These are phyloP conservation scores for Aspergillus unguis DNA, from an alignment of 2,329 filamentous ascomycete species.

Conservation along the genomic window DNA sequence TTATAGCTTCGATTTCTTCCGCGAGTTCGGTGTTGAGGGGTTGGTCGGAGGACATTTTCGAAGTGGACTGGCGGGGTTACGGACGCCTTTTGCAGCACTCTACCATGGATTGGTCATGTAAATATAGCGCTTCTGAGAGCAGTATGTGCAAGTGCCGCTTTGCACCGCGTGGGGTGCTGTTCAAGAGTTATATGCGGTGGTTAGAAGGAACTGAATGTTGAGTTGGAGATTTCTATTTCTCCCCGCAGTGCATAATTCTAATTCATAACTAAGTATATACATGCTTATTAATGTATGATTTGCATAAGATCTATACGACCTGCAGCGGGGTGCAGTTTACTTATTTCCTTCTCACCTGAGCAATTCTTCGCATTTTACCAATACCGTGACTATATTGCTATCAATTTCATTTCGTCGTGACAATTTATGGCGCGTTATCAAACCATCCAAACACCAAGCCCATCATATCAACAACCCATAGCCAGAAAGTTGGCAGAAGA, in stretches of 20 bases:
- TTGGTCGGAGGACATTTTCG: slow-evolving; percentile 20
- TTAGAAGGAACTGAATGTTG: not conserved
- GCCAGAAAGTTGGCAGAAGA: slow-evolving; percentile 15
- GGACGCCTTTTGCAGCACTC: not conserved
- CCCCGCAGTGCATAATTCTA: slow-evolving; percentile 6
- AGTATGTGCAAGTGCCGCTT: not conserved
- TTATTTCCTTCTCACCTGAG: too few species aligned
- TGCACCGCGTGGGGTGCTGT: not conserved
- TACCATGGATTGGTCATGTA: not conserved
- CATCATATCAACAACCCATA: slow-evolving; percentile 15
- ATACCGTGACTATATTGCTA: too few species aligned
- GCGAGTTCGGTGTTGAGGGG: slow-evolving; percentile 39
- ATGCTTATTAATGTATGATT: slow-evolving; percentile 7
- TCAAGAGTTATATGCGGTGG: not conserved
- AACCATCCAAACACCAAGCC: not conserved
- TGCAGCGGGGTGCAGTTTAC: not conserved
- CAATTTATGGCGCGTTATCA: too few species aligned
- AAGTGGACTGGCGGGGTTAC: not conserved
- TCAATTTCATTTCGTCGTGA: not conserved
- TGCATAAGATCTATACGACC: not conserved
- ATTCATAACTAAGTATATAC: not conserved
- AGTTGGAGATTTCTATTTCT: slow-evolving; percentile 10
- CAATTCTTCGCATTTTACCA: too few species aligned
- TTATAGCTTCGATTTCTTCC: slow-evolving; percentile 49
- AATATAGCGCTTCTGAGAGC: not conserved